Percentiles rank a stretch among this genome's conserved stretches.
These are phyloP conservation scores for Populus tremula DNA, from an alignment of 345 rosid species.

Conservation along the genomic window DNA sequence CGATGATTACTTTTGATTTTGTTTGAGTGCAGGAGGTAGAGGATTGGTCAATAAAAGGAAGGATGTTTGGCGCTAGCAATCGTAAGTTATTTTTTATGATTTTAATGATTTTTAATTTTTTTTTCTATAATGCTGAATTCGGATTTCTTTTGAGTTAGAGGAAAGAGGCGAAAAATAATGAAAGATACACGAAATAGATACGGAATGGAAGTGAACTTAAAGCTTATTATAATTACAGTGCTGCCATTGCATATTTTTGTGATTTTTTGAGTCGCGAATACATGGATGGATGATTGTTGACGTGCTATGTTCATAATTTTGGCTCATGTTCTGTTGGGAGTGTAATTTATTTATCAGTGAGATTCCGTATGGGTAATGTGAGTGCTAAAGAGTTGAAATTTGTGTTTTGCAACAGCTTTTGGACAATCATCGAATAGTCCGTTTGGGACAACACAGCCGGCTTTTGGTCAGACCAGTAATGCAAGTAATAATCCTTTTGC, in stretches of 20 bases:
- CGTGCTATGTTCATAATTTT: background rate
- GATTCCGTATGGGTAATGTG: background rate
- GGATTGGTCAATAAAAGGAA: constrained; percentile 13
- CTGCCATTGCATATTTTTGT: background rate
- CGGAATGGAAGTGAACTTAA: background rate
- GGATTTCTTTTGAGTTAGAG: background rate
- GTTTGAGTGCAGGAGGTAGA: constrained; percentile 21
- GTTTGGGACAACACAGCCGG: constrained; percentile 58
- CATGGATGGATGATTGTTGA: background rate
- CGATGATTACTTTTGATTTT: background rate
- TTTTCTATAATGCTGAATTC: background rate
- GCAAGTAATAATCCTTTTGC: constrained; percentile 62
- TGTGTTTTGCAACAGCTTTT: constrained; percentile 49
- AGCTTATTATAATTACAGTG: background rate
- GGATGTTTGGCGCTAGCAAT: constrained; percentile 55
- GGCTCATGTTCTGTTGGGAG: background rate
- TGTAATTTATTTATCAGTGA: background rate
- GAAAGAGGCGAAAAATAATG: background rate
- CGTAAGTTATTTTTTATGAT: constrained; percentile 41
- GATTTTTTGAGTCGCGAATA: background rate
- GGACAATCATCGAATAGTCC: constrained; percentile 73
- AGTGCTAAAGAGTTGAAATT: constrained; percentile 3
- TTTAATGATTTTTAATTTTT: background rate
- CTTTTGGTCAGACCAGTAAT: constrained; percentile 68
- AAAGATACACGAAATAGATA: background rate